Base-by-base conservation (phyloP, 768 basidiomycete genomes). In the Mycena haematopus region DNA sequence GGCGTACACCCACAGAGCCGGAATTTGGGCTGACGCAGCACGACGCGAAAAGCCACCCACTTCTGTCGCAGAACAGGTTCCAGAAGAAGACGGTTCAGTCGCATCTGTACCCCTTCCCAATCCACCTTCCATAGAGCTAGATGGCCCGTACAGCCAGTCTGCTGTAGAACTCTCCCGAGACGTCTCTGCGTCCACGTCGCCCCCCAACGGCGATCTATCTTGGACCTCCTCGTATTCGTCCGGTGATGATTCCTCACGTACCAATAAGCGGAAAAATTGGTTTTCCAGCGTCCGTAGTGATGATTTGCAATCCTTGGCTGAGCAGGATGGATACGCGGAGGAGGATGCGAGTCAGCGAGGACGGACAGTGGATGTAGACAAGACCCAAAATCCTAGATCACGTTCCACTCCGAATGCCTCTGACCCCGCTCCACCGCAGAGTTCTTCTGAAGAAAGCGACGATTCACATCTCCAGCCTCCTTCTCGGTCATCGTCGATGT, bases 1-100 rank as follows among this genome's bases (percentile, higher is more conserved):
- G 3, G 69, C 72, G 2, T 89, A 84, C 69, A 68, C 71, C 53
- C 88, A 84, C 60, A 88, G 96, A 38, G 96, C 96, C 47, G 96
- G 96, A 8, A 91, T 99, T 66, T 99, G 91, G 85, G 81, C 86
- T 9, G 92, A 95, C 65, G 90, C 95, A 9, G 82, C 77, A 3
- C 81, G 88, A 31, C 76, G 68, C 29, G 81, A 59, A 75, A 79
- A 54, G 65, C 73, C 40, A 60, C 56, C 35, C 42, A 65, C 36
- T 58, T 73, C 61, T 59, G 56, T 70, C 22, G 35, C 67, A 3
- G 60, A 71, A 25, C 46, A 56, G 25, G 44, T 42, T 46, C 57
- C 56, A n/a, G 74, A 75, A 15, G 79, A 79, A 22, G 64, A 66
- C 2, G 72, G 69, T 54, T 71, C 79, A 3, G 68, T 78, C 1